phyloP scores from a whole-genome alignment of 2,329 filamentous ascomycete genomes.

The Pyrenophora graminea region DNA sequence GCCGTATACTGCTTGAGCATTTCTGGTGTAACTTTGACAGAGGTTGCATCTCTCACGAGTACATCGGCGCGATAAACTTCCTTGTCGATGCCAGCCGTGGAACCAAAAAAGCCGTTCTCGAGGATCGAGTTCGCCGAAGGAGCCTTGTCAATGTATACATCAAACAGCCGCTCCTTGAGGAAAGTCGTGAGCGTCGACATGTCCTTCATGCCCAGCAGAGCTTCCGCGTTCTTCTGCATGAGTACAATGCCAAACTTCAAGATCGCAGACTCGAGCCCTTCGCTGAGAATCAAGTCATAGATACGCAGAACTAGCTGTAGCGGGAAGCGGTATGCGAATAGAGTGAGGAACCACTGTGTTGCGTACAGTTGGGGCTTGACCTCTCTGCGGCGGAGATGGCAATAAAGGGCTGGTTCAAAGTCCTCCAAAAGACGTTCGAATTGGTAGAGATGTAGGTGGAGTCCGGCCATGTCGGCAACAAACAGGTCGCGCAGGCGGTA shows the following conservation, averaged over 20 bases:
- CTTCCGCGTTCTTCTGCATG: constrained; percentile 89
- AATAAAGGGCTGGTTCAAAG: constrained; percentile 89
- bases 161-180: constrained; percentile 91
- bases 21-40: constrained; percentile 81
- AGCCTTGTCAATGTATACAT: constrained; percentile 93
- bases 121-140: constrained; percentile 91
- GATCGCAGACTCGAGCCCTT: constrained; percentile 85
- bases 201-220: constrained; percentile 81
- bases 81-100: constrained; percentile 85
- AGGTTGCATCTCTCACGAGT: constrained; percentile 89
- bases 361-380: constrained; percentile 93
- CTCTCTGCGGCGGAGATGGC: constrained; percentile 83
- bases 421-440: constrained; percentile 95
- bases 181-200: constrained; percentile 89
- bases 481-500: constrained; percentile 93
- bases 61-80: constrained; percentile 95
- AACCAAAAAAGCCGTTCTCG: constrained; percentile 97
- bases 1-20: constrained; percentile 77
- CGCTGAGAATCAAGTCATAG: constrained; percentile 92
- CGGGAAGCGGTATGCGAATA: constrained; percentile 98
- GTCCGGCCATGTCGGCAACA: constrained; percentile 91
- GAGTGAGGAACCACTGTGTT: constrained; percentile 97
- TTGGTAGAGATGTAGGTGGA: constrained; percentile 91
- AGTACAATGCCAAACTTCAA: constrained; percentile 92
- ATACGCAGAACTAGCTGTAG: constrained; percentile 94